Base-by-base conservation (phyloP, 352 stramenopile genomes). In the Globisporangium heterothallicum region DNA sequence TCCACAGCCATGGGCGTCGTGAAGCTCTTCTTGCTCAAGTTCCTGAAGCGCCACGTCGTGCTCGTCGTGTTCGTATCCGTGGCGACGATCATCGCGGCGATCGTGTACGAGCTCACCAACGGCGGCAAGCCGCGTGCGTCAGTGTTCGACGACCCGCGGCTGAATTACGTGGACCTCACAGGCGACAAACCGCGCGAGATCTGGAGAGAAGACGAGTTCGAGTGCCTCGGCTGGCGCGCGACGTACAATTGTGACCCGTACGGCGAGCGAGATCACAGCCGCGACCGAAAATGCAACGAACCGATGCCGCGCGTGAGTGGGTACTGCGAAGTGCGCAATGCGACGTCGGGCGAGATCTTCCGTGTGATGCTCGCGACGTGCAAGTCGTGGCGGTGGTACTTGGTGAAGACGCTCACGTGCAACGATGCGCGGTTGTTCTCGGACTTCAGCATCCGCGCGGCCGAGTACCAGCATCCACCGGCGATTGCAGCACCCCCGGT, bases 291-390 rank as follows among this genome's bases (percentile, higher is more conserved):
- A 14, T 87, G 78, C 27, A 49, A 78, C 26, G 52, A 78, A 35
- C 63, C 61, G 6, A 65, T 86, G 49, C 56, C 72, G 19, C 64
- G 69, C 52, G 64, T 65, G 13, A 78, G 62, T 43, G 81, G 81
- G 50, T 90, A 74, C 58, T 92, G 82, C 49, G 77, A 89, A 51
- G 63, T 92, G 46, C 66, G 73, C 42, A 88, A 90, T 53, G 64
- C 61, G 18, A 76, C 72, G 36, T 86, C 73, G 0, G 77, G 79
- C n/a, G 49, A 74, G 34, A 53, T 63, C 1, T 47, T 80, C 9
- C 77, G 63, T 42, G 67, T 90, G 36, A 88, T 92, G 81, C 55
- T 84, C 45, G 47, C 70, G 16, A 90, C 76, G n/a, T 89, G 78
- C 64, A 78, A 82, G 55, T 80, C 69, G 36, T 88, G 73, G 75